A percentile compares a stretch with the other conserved stretches of the same genome.
Evolutionary conservation across 768 basidiomycete species (phyloP).

Genomic region (Termitomyces sp.): DNA sequence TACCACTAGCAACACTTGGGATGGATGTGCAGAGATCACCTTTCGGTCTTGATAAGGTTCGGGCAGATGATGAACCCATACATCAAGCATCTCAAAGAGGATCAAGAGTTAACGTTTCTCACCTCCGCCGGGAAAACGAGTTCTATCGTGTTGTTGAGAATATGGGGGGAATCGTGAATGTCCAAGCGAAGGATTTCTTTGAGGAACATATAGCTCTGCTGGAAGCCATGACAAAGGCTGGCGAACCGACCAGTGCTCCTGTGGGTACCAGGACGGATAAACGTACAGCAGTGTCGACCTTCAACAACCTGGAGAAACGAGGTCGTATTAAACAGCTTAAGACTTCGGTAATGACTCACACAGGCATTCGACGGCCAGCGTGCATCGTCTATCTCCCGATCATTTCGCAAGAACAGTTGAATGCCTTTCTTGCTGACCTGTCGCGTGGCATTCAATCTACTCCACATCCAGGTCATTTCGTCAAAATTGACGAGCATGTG

Average conservation of each 20-base stretch:
- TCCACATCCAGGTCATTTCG: constrained; percentile 30
- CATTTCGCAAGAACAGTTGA: constrained; percentile 44
- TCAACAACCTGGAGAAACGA: constrained; percentile 56
- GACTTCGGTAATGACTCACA: constrained; percentile 53
- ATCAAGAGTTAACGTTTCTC: constrained; percentile 62
- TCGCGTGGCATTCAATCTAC: constrained; percentile 32
- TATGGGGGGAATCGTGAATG: constrained; percentile 62
- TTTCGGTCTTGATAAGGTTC: not conserved
- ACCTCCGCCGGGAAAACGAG: constrained; percentile 78
- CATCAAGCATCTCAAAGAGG: constrained; percentile 4
- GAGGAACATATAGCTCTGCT: constrained; percentile 64
- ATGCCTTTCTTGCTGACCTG: constrained; percentile 51
- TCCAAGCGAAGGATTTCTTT: constrained; percentile 62
- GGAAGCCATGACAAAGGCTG: constrained; percentile 46
- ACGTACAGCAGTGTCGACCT: constrained; percentile 56
- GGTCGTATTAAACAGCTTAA: constrained; percentile 68
- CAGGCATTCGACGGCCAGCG: constrained; percentile 52
- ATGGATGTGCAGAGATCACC: not conserved
- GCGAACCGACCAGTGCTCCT: constrained; percentile 68
- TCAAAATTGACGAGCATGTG: constrained; percentile 47
- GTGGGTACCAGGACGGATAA: constrained; percentile 67
- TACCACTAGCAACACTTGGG: not conserved
- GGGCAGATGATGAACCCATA: not conserved
- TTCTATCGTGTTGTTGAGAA: constrained; percentile 59
- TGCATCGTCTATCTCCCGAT: constrained; percentile 64